phyloP scores from a whole-genome alignment of 2,329 filamentous ascomycete genomes.

The Teratosphaeria viscida region DNA sequence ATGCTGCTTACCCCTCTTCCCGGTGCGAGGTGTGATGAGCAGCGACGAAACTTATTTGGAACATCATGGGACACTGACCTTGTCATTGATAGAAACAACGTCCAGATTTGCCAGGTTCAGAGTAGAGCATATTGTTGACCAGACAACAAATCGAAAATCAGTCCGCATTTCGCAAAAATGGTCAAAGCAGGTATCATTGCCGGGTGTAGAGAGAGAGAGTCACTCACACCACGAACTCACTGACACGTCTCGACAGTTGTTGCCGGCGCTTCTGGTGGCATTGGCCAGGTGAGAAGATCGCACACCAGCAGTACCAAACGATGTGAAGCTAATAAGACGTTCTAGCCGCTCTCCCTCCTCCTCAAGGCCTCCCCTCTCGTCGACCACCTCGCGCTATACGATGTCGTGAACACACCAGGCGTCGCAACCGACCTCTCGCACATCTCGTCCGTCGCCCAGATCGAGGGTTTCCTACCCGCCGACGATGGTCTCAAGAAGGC shows the following conservation, averaged over 20 bases:
- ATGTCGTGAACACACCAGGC: slow-evolving; percentile 98
- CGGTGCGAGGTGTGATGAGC: neutral
- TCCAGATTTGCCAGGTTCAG: neutral
- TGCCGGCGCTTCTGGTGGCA: slow-evolving; percentile 94
- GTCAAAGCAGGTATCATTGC: slow-evolving; percentile 3
- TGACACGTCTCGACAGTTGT: slow-evolving; percentile 45
- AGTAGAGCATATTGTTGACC: neutral
- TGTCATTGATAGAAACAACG: neutral
- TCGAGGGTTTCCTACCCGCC: slow-evolving; percentile 77
- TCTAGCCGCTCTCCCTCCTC: slow-evolving; percentile 85
- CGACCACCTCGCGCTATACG: slow-evolving; percentile 90
- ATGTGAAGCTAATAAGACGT: neutral
- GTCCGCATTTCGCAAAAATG: slow-evolving; percentile 2
- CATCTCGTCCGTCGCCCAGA: slow-evolving; percentile 84
- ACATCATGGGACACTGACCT: neutral
- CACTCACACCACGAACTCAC: neutral
- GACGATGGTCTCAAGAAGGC: slow-evolving; percentile 76
- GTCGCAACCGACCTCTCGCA: slow-evolving; percentile 94
- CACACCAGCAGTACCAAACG: neutral
- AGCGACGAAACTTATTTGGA: neutral
- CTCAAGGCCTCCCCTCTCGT: slow-evolving; percentile 83
- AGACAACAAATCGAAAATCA: neutral
- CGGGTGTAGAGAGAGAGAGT: neutral
- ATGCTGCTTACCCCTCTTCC: neutral
- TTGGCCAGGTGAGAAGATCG: slow-evolving; percentile 68